A percentile compares a stretch with the other conserved stretches of the same genome.
Conservation (phyloP, 371 early-diverging fungal genomes). For the Entomophthora muscae region DNA sequence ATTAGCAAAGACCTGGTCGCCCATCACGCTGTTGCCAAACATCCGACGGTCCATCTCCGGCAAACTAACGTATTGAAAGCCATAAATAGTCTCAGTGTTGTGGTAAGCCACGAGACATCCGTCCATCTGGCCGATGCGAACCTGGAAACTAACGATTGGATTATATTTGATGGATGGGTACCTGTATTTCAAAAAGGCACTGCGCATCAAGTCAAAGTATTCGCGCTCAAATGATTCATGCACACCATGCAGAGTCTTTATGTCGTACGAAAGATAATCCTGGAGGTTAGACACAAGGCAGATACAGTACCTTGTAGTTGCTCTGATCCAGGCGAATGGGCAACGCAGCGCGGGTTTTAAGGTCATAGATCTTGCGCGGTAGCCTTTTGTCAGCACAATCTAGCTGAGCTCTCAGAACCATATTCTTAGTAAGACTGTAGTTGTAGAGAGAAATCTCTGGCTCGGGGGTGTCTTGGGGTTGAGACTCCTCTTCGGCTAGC, state of each 20-base stretch:
- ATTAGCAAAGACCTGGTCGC: slow-evolving; percentile 46
- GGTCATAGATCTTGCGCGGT: slow-evolving; percentile 68
- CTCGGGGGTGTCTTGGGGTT: slow-evolving; percentile 9
- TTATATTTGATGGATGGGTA: slow-evolving; percentile 9
- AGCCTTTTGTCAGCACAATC: slow-evolving; percentile 68
- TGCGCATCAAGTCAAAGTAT: slow-evolving; percentile 83
- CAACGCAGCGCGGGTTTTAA: slow-evolving; percentile 80
- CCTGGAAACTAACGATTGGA: slow-evolving; percentile 46
- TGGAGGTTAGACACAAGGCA: slow-evolving; percentile 3
- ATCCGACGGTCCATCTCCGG: slow-evolving; percentile 70
- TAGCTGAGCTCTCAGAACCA: slow-evolving; percentile 77
- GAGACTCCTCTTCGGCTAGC: not conserved
- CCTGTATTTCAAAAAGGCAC: slow-evolving; percentile 75
- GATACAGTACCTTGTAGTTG: slow-evolving; percentile 28
- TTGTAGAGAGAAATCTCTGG: slow-evolving; percentile 14
- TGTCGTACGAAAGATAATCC: slow-evolving; percentile 35
- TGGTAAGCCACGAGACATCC: slow-evolving; percentile 89
- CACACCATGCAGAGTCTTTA: slow-evolving; percentile 36
- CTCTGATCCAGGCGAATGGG: slow-evolving; percentile 64
- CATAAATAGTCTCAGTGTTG: slow-evolving; percentile 78
- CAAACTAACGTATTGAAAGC: slow-evolving; percentile 82
- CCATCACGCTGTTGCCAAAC: slow-evolving; percentile 59
- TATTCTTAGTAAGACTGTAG: slow-evolving; percentile 26
- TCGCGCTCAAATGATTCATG: slow-evolving; percentile 78
- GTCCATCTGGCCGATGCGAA: slow-evolving; percentile 90